Percentiles rank a stretch among this genome's conserved stretches.
Conservation (phyloP, 768 basidiomycete genomes). For the Suillus clintonianus region DNA sequence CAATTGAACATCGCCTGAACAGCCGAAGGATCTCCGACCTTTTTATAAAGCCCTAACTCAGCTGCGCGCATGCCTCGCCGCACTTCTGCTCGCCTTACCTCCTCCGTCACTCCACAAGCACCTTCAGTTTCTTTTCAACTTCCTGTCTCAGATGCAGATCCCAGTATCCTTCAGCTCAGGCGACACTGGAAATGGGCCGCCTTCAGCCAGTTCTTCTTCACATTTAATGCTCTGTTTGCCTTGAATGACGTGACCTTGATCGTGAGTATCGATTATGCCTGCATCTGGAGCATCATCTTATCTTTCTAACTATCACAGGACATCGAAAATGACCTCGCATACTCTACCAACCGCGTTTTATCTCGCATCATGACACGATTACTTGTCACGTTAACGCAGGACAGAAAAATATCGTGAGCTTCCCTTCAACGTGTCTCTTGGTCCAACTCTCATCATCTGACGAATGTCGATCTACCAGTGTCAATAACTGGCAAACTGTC, state of each 20-base stretch:
- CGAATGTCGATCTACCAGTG: constrained; percentile 37
- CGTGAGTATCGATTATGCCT: constrained; percentile 40
- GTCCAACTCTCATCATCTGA: constrained; percentile 19
- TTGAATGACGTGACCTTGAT: constrained; percentile 68
- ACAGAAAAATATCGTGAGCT: constrained; percentile 76
- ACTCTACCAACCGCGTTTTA: constrained; percentile 58
- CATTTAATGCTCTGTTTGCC: constrained; percentile 73
- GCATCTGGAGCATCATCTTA: constrained; percentile 6
- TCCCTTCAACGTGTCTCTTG: constrained; percentile 19
- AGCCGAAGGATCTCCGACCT: constrained; percentile 38
- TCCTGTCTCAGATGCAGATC: constrained; percentile 29
- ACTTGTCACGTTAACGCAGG: constrained; percentile 73
- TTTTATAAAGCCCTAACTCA: constrained; percentile 36
- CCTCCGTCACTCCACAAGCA: constrained; percentile 31
- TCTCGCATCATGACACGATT: constrained; percentile 76
- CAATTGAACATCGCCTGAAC: constrained; percentile 11
- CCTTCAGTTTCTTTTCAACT: constrained; percentile 25
- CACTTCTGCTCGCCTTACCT: constrained; percentile 41
- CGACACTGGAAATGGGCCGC: constrained; percentile 93
- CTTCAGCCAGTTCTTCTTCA: constrained; percentile 87
- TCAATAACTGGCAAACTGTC: constrained; percentile 77
- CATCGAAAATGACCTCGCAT: constrained; percentile 74
- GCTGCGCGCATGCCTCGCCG: constrained; percentile 60
- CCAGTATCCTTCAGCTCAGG: constrained; percentile 58
- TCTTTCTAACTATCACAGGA: constrained; percentile 47